Percentiles rank a stretch among this genome's conserved stretches.
phyloP scores from a whole-genome alignment of 2,329 filamentous ascomycete genomes.

The Neonectria punicea region DNA sequence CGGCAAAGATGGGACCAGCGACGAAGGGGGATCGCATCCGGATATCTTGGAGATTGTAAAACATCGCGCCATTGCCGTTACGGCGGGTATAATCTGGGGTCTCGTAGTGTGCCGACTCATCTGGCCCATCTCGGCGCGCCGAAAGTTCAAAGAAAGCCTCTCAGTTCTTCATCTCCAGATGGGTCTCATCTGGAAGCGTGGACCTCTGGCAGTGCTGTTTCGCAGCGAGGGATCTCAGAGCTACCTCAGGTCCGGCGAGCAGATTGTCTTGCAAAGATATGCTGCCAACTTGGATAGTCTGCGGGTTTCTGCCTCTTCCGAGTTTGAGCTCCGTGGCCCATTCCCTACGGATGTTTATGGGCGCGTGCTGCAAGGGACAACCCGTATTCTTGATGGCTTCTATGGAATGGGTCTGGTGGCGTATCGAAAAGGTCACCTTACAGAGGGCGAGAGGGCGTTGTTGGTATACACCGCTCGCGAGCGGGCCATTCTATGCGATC shows the following conservation, averaged over 20 bases:
- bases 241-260: constrained; percentile 59
- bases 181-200: constrained; percentile 94
- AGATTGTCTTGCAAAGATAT: constrained; percentile 34
- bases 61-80: constrained; percentile 89
- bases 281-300: constrained; percentile 77
- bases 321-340: constrained; percentile 88
- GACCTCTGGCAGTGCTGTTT: constrained; percentile 80
- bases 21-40: constrained; percentile 84
- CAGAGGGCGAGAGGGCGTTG: constrained; percentile 82
- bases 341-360: constrained; percentile 81
- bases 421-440: constrained; percentile 79
- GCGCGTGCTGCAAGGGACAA: constrained; percentile 80
- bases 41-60: constrained; percentile 88
- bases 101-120: constrained; percentile 88
- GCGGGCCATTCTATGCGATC: constrained; percentile 81
- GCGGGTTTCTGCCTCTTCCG: constrained; percentile 75
- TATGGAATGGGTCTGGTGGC: constrained; percentile 96
- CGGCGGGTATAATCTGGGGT: constrained; percentile 90
- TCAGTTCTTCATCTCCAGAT: constrained; percentile 92
- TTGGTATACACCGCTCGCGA: constrained; percentile 83
- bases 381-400: constrained; percentile 88
- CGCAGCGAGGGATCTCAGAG: constrained; percentile 73
- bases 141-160: constrained; percentile 88
- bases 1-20: constrained; percentile 74
- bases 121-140: constrained; percentile 91